These are phyloP conservation scores for Symbiodinium pilosum DNA, from an alignment of 73 alveolate genomes.

Conservation along the genomic window DNA sequence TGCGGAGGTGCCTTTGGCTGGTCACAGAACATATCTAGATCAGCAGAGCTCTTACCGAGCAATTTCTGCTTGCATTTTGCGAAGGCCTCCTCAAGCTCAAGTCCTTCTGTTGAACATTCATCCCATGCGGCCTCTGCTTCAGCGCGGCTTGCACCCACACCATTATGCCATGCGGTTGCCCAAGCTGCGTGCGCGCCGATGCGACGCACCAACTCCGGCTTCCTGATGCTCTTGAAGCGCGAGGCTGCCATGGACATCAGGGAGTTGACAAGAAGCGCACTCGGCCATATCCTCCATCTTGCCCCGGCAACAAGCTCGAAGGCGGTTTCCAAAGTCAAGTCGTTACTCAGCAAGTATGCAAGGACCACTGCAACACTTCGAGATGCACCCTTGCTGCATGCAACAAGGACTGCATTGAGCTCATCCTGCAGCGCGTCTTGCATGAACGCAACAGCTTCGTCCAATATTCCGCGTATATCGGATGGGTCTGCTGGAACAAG, in stretches of 20 bases:
- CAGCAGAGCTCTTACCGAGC: conserved; percentile 21
- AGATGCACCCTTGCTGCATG: conserved; percentile 51
- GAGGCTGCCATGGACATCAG: background rate
- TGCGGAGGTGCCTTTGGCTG: conserved; percentile 3
- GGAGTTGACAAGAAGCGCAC: conserved; percentile 35
- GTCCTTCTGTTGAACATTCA: too few species aligned
- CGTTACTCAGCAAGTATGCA: conserved; percentile 18
- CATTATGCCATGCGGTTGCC: conserved; percentile 71
- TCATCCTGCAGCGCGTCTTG: conserved; percentile 34
- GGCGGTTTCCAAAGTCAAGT: background rate
- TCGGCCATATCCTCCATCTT: conserved; percentile 52
- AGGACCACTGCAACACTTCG: conserved; percentile 57
- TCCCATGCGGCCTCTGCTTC: background rate
- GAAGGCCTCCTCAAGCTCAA: background rate
- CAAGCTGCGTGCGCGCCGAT: conserved; percentile 42
- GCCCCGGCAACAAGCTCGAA: background rate
- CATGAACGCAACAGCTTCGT: conserved; percentile 8
- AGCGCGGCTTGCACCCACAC: background rate
- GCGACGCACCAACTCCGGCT: background rate
- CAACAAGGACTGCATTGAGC: conserved; percentile 10
- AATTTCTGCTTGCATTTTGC: conserved; percentile 16
- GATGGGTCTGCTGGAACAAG: background rate
- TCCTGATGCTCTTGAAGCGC: background rate
- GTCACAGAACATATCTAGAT: conserved; percentile 13
- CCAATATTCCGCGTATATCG: background rate